phyloP scores from a whole-genome alignment of 2,329 filamentous ascomycete genomes.

The Aspergillus arachidicola region DNA sequence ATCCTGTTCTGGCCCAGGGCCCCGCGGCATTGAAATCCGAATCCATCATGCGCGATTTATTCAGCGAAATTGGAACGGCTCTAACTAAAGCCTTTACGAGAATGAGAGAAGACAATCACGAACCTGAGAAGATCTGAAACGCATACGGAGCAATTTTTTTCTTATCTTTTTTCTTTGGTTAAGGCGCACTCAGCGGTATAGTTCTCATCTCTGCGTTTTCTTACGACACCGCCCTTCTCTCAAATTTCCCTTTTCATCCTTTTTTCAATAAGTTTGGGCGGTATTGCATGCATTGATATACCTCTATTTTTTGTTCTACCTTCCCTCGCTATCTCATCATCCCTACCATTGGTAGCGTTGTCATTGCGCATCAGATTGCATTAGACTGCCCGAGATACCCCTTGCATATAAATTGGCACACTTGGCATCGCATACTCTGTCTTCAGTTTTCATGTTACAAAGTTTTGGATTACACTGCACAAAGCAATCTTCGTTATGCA shows the following conservation, averaged over 20 bases:
- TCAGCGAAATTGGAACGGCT: constrained; percentile 21
- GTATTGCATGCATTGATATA: constrained; percentile 4
- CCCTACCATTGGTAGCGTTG: background rate
- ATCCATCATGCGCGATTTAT: constrained; percentile 21
- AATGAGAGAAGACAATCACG: constrained; percentile 13
- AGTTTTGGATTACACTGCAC: background rate
- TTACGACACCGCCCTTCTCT: background rate
- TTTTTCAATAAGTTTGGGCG: background rate
- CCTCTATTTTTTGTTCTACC: background rate
- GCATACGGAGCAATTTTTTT: background rate
- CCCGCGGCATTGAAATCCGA: constrained; percentile 17
- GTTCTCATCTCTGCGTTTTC: background rate
- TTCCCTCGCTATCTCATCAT: background rate
- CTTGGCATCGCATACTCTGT: background rate
- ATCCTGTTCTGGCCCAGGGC: constrained; percentile 12
- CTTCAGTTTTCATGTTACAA: background rate
- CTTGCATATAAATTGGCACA: constrained; percentile 1
- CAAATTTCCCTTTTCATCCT: too few relatives aligned
- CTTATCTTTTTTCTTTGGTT: background rate
- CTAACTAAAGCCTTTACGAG: constrained; percentile 18
- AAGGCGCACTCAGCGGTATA: background rate
- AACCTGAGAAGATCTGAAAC: constrained; percentile 1
- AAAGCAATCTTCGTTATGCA: background rate
- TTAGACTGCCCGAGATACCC: constrained; percentile 5
- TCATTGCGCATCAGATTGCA: constrained; percentile 4